These are phyloP conservation scores for Escallonia rubra DNA, from an alignment of 129 eudicot species.

Conservation along the genomic window DNA sequence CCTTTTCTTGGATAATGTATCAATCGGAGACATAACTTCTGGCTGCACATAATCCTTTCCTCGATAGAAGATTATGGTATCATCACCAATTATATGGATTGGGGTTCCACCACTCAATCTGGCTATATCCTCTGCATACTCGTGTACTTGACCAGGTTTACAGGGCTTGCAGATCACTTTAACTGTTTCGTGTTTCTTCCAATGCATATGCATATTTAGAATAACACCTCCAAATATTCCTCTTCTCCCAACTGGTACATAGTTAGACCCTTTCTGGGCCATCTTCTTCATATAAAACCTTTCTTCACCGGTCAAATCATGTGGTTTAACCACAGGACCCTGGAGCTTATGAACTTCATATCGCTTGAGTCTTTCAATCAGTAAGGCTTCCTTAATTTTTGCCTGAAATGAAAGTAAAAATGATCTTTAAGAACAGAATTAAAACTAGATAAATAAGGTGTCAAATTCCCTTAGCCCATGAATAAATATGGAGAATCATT, in stretches of 20 bases:
- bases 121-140: slow-evolving; percentile 77
- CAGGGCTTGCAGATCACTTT: slow-evolving; percentile 93
- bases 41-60: slow-evolving; percentile 94
- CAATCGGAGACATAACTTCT: slow-evolving; percentile 89
- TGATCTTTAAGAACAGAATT: neutral
- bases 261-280: slow-evolving; percentile 89
- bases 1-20: slow-evolving; percentile 83
- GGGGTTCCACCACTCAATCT: slow-evolving; percentile 94
- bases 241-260: slow-evolving; percentile 89
- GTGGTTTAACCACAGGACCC: slow-evolving; percentile 76
- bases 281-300: slow-evolving; percentile 86
- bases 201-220: slow-evolving; percentile 95
- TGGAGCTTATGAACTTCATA: slow-evolving; percentile 84
- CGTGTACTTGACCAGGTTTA: slow-evolving; percentile 85
- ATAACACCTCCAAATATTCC: slow-evolving; percentile 94
- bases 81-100: slow-evolving; percentile 70
- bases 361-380: slow-evolving; percentile 71
- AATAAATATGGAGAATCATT: too few species aligned
- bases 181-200: slow-evolving; percentile 96
- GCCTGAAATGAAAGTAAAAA: slow-evolving; percentile 44
- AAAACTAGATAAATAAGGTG: too few species aligned
- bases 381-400: slow-evolving; percentile 65
- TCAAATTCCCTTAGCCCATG: too few species aligned
- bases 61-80: slow-evolving; percentile 74
- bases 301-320: slow-evolving; percentile 76